phyloP scores from a whole-genome alignment of 140 eudicot genomes.

The Flaveria floridana region DNA sequence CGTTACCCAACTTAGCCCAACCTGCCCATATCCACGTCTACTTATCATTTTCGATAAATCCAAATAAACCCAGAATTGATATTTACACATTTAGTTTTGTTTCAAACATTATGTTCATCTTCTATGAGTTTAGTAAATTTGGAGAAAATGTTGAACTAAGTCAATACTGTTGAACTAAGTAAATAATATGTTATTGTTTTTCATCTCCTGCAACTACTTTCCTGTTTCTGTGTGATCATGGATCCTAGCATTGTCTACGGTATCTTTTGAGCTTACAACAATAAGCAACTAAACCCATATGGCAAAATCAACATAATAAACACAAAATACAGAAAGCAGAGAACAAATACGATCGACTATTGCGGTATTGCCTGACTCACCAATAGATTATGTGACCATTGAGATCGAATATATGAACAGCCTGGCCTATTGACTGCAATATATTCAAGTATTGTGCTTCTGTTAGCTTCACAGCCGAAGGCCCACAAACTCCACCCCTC shows the following conservation, averaged over 20 bases:
- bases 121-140: background rate
- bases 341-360: constrained; percentile 27
- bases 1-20: background rate
- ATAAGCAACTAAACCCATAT: background rate
- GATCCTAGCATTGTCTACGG: background rate
- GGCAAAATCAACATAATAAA: background rate
- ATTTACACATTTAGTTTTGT: background rate
- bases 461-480: constrained; percentile 59
- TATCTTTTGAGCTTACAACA: background rate
- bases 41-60: background rate
- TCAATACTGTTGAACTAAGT: background rate
- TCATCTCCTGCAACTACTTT: background rate
- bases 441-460: constrained; percentile 82
- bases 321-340: background rate
- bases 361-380: constrained; percentile 42
- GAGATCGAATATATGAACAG: constrained; percentile 79
- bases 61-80: constrained; percentile 5
- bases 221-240: background rate
- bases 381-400: constrained; percentile 67
- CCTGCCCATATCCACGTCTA: background rate
- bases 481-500: constrained; percentile 33
- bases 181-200: background rate
- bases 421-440: constrained; percentile 93
- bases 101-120: background rate
- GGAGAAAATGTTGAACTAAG: background rate